Evolutionary conservation across 2,329 filamentous ascomycete genomes (phyloP).

Genomic region (Verticillium longisporum): DNA sequence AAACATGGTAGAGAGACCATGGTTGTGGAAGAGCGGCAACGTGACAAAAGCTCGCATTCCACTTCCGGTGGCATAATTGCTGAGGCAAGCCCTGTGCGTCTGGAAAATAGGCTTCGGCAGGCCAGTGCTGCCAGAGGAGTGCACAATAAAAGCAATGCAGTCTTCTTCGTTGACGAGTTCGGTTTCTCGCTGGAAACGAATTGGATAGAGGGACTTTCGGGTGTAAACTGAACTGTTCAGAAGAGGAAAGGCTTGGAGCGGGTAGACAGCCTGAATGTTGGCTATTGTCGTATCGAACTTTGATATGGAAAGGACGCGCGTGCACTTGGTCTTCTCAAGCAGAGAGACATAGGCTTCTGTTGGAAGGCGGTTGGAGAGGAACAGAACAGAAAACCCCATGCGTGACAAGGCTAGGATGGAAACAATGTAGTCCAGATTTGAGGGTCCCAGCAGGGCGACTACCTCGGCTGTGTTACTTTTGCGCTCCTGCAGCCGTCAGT

Average conservation of each 20-base stretch:
- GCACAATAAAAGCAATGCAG: conserved; percentile 20
- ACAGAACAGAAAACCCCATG: conserved; percentile 44
- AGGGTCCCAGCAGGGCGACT: conserved; percentile 39
- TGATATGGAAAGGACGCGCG: conserved; percentile 11
- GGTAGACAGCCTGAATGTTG: conserved; percentile 7
- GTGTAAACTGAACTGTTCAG: conserved; percentile 4
- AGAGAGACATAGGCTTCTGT: conserved; percentile 41
- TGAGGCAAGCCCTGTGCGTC: conserved; percentile 37
- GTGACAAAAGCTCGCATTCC: conserved; percentile 36
- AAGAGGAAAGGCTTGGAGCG: conserved; percentile 7
- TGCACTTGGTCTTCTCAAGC: conserved; percentile 32
- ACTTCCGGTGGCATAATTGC: conserved; percentile 35
- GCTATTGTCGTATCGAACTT: conserved; percentile 3
- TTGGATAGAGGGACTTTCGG: neutral
- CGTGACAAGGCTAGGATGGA: conserved; percentile 44
- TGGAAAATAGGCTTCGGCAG: conserved; percentile 50
- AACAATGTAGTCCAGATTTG: conserved; percentile 43
- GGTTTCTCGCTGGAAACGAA: neutral
- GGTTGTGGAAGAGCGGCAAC: conserved; percentile 43
- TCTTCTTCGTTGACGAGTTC: conserved; percentile 18
- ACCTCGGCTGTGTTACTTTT: conserved; percentile 22
- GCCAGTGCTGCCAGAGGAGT: conserved; percentile 42
- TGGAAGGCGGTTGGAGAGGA: conserved; percentile 47
- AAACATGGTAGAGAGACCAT: conserved; percentile 41
- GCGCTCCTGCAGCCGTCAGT: conserved; percentile 1